Percentiles rank a stretch among this genome's conserved stretches.
Conservation (phyloP, 2,329 filamentous ascomycete genomes). For the Aspergillus neoniger region DNA sequence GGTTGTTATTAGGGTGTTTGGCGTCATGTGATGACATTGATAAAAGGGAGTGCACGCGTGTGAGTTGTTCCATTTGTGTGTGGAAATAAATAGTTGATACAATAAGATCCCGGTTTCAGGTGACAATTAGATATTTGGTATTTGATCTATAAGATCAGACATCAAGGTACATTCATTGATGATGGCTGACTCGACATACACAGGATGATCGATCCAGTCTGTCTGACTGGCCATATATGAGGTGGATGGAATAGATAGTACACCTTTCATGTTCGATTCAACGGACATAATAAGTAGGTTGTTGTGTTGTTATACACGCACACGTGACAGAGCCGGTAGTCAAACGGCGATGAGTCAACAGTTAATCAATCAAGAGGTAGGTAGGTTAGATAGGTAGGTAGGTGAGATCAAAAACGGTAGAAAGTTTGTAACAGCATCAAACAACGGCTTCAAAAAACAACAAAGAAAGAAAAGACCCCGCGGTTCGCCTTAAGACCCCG, state of each 20-base stretch:
- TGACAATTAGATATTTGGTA: too few relatives aligned
- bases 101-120: too few relatives aligned
- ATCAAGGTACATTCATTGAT: too few relatives aligned
- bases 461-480: neutral
- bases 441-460: constrained; percentile 5
- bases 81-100: neutral
- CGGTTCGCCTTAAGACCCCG: constrained; percentile 1
- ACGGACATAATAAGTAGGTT: neutral
- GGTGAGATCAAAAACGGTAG: neutral
- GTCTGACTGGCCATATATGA: neutral
- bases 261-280: neutral
- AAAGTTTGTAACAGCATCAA: neutral
- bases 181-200: too few relatives aligned
- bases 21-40: too few relatives aligned
- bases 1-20: neutral
- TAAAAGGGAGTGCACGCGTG: too few relatives aligned
- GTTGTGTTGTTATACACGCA: constrained; percentile 17
- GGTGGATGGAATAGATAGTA: neutral
- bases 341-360: constrained; percentile 1
- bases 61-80: too few relatives aligned
- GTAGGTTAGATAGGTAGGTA: neutral
- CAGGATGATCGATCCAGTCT: too few relatives aligned
- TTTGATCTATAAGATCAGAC: too few relatives aligned
- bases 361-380: neutral
- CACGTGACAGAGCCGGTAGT: constrained; percentile 5